These are phyloP conservation scores for Colletotrichum sp. DNA, from an alignment of 2,329 filamentous ascomycete genomes.

Conservation along the genomic window DNA sequence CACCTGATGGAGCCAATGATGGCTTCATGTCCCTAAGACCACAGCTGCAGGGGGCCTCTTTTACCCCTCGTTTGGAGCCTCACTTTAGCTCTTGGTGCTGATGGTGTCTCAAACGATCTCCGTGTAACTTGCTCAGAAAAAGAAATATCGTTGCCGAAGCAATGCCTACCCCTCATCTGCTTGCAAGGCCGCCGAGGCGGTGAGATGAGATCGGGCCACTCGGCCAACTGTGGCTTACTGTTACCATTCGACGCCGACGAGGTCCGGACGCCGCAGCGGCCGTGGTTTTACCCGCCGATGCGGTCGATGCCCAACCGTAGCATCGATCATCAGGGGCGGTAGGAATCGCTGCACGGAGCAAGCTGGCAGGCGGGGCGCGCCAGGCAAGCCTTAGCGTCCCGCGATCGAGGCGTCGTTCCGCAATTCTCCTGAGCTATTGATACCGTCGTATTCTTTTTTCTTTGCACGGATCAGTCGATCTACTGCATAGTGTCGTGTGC, in stretches of 20 bases:
- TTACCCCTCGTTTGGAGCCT: background rate
- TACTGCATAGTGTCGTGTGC: background rate
- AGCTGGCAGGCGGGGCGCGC: conserved; percentile 15
- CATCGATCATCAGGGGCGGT: conserved; percentile 22
- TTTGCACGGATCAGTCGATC: background rate
- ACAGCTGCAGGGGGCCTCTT: background rate
- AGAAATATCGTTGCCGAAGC: background rate
- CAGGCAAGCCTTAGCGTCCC: conserved; percentile 11
- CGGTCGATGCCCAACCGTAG: conserved; percentile 16
- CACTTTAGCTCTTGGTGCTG: background rate
- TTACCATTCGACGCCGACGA: background rate
- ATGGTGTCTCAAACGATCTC: background rate
- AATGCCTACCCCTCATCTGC: conserved; percentile 5
- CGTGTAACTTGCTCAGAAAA: background rate
- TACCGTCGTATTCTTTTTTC: background rate
- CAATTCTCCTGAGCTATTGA: background rate
- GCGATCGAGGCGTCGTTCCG: conserved; percentile 12
- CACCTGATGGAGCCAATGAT: background rate
- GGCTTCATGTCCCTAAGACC: background rate
- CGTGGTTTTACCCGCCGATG: conserved; percentile 5
- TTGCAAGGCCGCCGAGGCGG: background rate
- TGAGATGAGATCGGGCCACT: background rate
- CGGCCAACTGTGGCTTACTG: background rate
- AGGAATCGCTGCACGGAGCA: conserved; percentile 5
- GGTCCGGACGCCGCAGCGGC: background rate